Conservation (phyloP, 768 basidiomycete genomes). For the Mycena indigotica region DNA sequence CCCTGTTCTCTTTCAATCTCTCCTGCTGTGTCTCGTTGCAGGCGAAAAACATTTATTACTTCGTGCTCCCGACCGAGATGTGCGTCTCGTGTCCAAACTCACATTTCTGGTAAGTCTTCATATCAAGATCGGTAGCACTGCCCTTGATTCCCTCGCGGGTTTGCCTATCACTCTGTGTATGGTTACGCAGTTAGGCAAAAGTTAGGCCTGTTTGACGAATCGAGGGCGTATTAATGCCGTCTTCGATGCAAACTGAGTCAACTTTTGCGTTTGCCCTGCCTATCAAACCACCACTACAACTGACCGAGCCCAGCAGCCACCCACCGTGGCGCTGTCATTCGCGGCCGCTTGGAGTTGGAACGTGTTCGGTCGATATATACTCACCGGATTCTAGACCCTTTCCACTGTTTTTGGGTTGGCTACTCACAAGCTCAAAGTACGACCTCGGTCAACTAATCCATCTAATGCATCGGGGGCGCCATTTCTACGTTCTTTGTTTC, state of each 20-base stretch:
- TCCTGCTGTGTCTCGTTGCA: conserved; percentile 66
- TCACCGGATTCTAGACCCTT: conserved; percentile 48
- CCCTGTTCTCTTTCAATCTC: conserved; percentile 61
- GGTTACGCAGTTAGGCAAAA: too few species aligned
- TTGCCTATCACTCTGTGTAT: too few species aligned
- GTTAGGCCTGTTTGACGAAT: too few species aligned
- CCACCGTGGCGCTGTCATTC: conserved; percentile 15
- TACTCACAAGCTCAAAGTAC: conserved; percentile 59
- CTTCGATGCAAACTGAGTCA: too few species aligned
- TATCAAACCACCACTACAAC: conserved; percentile 23
- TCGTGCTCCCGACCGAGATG: conserved; percentile 65
- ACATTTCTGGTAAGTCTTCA: conserved; percentile 53
- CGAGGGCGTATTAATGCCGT: too few species aligned
- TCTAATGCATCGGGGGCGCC: conserved; percentile 22
- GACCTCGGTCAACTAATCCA: conserved; percentile 24
- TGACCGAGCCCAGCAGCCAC: background rate
- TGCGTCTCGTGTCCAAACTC: conserved; percentile 59
- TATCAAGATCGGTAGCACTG: conserved; percentile 8
- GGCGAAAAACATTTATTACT: conserved; percentile 66
- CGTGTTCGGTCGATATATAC: conserved; percentile 21
- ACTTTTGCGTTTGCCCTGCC: background rate
- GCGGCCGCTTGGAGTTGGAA: background rate
- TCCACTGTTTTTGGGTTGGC: conserved; percentile 59
- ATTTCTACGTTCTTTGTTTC: conserved; percentile 43
- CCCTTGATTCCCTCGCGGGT: too few species aligned